Evolutionary conservation across 1,139 yeast species (phyloP), one percentile per base, ranked within the genome.

Genomic region (Geotrichum klebahnii): DNA sequence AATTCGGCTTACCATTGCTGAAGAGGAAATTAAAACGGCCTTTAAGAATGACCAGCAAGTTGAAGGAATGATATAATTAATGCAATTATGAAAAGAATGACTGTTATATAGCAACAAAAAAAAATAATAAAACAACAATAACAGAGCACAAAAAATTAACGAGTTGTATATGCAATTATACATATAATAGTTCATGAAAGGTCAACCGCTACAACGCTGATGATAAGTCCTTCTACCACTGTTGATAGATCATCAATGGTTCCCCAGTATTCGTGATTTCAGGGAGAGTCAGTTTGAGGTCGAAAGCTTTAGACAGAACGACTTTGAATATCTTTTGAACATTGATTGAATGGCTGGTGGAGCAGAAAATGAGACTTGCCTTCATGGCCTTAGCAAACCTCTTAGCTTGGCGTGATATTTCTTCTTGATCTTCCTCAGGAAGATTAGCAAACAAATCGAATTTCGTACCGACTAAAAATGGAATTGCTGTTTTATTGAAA

Each of bases 311-410:
- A 38, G 96, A 84, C 46, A 92, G 78, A 35, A 94, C 85, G 48
- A 92, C 82, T 66, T 92, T 94, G 73, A 92, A 92, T 29, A 92
- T 89, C 59, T 90, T 92, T 64, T 92, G 97, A 16, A 92, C 88
- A 61, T 92, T 92, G 58, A 94, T 88, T 2, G 96, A 87, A 61
- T 88, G 94, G 58, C 92, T 82, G 0, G 97, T 88, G 6, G 97
- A 90, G 61, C 96, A 87, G 67, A 92, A 94, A 9, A 92, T 78
- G 48, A 92, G 76, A 16, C 95, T 89, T 0, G 96, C 87, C 61
- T 82, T 82, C 97, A 92, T 90, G 39, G 95, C 96, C 59, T 74
- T 77, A 16, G 97, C 96, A 66, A 86, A 92, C 63, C 83, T 80
- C 68, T 84, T 81, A 5, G 96, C 95, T 63, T 84, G 90, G 54